Base-by-base conservation (phyloP, 2,329 filamentous ascomycete genomes). In the Ophiostoma ips region DNA sequence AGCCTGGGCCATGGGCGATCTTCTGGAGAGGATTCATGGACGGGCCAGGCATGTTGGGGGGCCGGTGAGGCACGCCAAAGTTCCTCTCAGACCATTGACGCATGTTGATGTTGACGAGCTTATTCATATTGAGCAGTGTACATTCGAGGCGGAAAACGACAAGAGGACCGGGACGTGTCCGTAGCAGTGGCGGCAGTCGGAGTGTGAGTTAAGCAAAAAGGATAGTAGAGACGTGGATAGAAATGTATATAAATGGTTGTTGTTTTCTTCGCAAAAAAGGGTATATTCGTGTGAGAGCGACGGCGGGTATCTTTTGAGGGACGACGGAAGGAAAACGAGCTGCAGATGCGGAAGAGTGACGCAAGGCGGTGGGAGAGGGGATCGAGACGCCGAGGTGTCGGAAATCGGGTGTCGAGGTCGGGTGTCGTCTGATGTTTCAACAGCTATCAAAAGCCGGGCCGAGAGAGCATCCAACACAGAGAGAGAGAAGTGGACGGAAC, bases 71-170 rank as follows among this genome's bases (percentile, higher is more conserved):
- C 73, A 81, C 81, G 65, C 76, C 75, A 60, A 81, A 81, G 66
- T 76, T 79, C 72, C 77, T 74, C 68, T 81, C 77, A 64, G 77
- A 76, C 79, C 79, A 83, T 71, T 81, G 77, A 72, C 79, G 77
- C 78, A 83, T 81, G 63, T 80, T 58, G 66, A 56, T 52, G 37
- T 56, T 81, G 65, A 77, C 76, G 67, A 83, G 67, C 69, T 82
- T 83, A 70, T 83, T 82, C 79, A 83, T 83, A 21, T 43, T 52
- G 51, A 48, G 31, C 36, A 16, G 5, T 15, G 50, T n/a, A 28
- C 50, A 52, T 52, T 49, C 50, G 50, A 73, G 21, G 40, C 30
- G n/a, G 36, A n/a, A 28, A n/a, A 9, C 18, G 16, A 33, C n/a
- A n/a, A n/a, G n/a, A n/a, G n/a, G n/a, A n/a, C n/a, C n/a, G n/a